phyloP scores from a whole-genome alignment of 208 protist genomes.

The Wallacemonas sp. region DNA sequence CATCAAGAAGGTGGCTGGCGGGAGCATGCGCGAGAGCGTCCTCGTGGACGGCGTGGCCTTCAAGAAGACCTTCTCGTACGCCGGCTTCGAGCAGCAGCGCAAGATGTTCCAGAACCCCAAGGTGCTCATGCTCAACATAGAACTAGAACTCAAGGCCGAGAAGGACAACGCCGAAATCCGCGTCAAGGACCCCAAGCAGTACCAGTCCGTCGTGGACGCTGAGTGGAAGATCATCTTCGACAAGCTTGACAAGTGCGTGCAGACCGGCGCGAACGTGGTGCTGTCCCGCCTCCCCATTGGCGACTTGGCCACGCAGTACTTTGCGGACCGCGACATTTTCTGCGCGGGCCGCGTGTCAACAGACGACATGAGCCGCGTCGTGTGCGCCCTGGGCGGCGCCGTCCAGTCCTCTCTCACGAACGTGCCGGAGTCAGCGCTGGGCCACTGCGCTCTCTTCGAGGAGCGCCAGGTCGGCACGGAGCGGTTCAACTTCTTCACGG shows the following conservation, averaged over 20 bases:
- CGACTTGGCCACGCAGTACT: slow-evolving; percentile 99
- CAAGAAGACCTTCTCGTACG: slow-evolving; percentile 99
- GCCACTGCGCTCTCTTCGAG: slow-evolving; percentile 97
- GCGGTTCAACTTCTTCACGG: slow-evolving; percentile 99
- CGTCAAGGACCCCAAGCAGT: slow-evolving; percentile 98
- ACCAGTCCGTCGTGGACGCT: slow-evolving; percentile 99
- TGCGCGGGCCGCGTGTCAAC: slow-evolving; percentile 99
- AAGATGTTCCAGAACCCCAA: slow-evolving; percentile 98
- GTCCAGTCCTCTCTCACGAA: slow-evolving; percentile 98
- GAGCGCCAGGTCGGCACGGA: slow-evolving; percentile 98
- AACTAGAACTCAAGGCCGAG: slow-evolving; percentile 99
- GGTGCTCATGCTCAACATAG: slow-evolving; percentile 99
- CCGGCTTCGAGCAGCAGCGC: slow-evolving; percentile 99
- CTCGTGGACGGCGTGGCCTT: slow-evolving; percentile 99
- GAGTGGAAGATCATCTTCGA: slow-evolving; percentile 99
- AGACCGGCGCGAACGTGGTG: slow-evolving; percentile 98
- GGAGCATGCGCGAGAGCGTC: slow-evolving; percentile 98
- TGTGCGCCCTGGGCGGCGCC: slow-evolving; percentile 95
- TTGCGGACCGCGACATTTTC: slow-evolving; percentile 99
- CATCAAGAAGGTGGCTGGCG: slow-evolving; percentile 99
- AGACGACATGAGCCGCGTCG: slow-evolving; percentile 95
- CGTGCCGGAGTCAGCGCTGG: slow-evolving; percentile 94
- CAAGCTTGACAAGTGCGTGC: slow-evolving; percentile 99
- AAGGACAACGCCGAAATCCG: slow-evolving; percentile 99
- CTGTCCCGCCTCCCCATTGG: slow-evolving; percentile 99